Base-by-base conservation (phyloP, 805 yeast genomes). In the Kockiozyma suomiensis region DNA sequence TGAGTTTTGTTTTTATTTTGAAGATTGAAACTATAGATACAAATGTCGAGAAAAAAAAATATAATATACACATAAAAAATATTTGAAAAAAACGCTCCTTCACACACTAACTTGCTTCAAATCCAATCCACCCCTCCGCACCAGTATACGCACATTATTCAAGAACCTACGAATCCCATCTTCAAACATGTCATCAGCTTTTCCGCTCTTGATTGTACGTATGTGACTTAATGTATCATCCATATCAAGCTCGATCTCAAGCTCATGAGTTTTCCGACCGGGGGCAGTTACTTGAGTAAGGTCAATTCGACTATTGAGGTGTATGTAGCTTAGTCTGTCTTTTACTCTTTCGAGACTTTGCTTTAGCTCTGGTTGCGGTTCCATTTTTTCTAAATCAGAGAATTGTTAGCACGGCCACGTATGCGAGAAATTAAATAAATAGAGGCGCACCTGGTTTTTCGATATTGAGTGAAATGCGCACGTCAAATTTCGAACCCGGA, bases 401-500 rank as follows among this genome's bases (percentile, higher is more conserved):
- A n/a, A 13, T 4, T 13, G 19, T 38, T n/a, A 32, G 15, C 5
- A 15, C 42, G 26, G 10, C 33, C 32, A n/a, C 33, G 17, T 15
- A 13, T 3, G 17, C 4, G 7, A 33, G n/a, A 33, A 26, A 17
- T 17, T 13, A 23, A 54, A 15, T 38, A 23, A 48, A 35, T 19
- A 45, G 5, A 15, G 28, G 4, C 42, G 19, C 17, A 45, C 49
- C 49, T n/a, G 64, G 66, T 41, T 33, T 43, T 48, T 62, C 66
- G 10, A 59, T 41, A 46, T 59, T 59, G 30, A 62, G 50, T 1
- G 64, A 59, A 5, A 62, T 59, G 8, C 66, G 60, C 25, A 54
- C 33, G 17, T 62, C 66, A 37, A 50, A 62, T 46, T 51, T 54
- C 10, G 66, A 62, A n/a, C 59, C 64, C 4, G 66, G 66, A 41